Base-by-base conservation (phyloP, 1,284 basidiomycete genomes). In the Ceratobasidium sp. region DNA sequence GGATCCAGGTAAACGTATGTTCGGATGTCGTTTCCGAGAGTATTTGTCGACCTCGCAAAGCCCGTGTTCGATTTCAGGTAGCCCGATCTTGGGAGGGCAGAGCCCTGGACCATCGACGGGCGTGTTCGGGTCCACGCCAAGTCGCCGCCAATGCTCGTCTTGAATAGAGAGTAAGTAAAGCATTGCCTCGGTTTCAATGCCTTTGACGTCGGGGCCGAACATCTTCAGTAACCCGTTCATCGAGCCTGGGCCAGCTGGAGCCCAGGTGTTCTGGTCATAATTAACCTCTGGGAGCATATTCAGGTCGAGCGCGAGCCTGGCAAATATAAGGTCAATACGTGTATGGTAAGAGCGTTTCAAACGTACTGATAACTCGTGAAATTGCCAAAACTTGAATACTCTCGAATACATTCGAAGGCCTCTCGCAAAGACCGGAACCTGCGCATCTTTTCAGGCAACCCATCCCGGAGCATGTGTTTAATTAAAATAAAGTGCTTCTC, bases 31-130 rank as follows among this genome's bases (percentile, higher is more conserved):
- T 22, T 81, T 81, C n/a, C 90, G 87, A 24, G 87, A 82, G 76
- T 91, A 91, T 79, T 91, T 91, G 82, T 90, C 89, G 27, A 90
- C 83, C 78, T 92, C 90, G 79, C 90, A 92, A 22, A 91, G 80
- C 0, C 88, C 85, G 78, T 92, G 90, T 80, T 92, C 91, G 71
- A 91, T 84, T 78, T 86, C 85, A 75, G 85, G 83, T 75, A 84
- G 80, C 36, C 80, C 80, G 41, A 84, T 69, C 44, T 57, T 60
- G 22, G 60, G 74, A 22, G 59, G 50, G 48, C 75, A 72, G 24
- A 84, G 77, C 57, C 79, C 75, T 27, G 84, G 84, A 50, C 81
- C 77, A 65, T 79, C 76, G 29, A 79, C 76, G 36, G 67, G 67
- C 11, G 24, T 59, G 48, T 50, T 24, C 56, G 41, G 48, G 24